phyloP scores from a whole-genome alignment of 2,329 filamentous ascomycete genomes.

The Colletotrichum destructivum region DNA sequence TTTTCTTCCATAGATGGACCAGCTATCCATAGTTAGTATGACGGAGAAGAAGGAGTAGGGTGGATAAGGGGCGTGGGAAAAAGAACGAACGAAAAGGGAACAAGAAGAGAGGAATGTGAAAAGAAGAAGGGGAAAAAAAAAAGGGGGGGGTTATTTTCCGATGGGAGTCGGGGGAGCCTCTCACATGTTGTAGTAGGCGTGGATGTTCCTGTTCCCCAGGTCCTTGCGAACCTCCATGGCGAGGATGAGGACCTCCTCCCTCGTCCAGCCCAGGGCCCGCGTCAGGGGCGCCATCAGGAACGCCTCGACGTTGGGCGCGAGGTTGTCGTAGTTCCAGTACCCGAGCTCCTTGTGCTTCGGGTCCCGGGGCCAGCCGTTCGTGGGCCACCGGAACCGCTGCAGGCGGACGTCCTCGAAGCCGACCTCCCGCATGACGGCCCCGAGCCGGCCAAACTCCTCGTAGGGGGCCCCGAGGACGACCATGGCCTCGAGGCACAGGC shows the following conservation, averaged over 20 bases:
- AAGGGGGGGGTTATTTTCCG: no score
- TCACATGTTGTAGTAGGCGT: slow-evolving; percentile 4
- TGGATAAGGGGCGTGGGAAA: no score
- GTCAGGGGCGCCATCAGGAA: neutral
- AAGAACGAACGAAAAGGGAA: no score
- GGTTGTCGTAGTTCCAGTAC: neutral
- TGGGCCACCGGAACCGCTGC: neutral
- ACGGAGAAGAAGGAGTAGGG: neutral
- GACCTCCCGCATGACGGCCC: no score
- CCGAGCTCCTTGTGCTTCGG: neutral
- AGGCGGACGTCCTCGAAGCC: no score
- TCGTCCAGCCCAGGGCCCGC: neutral
- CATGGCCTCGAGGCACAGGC: no score
- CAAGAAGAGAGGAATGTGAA: no score
- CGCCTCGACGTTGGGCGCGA: neutral
- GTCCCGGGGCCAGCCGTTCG: neutral
- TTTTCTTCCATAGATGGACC: slow-evolving; percentile 5
- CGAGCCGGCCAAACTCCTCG: no score
- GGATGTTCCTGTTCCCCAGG: neutral
- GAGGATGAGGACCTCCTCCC: neutral
- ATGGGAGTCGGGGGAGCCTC: neutral
- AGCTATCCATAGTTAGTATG: neutral
- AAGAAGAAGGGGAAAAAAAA: no score
- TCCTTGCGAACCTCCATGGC: no score
- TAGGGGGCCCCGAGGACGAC: no score